Conservation (phyloP, 331 rosid genomes). For the Acacia concinna region DNA sequence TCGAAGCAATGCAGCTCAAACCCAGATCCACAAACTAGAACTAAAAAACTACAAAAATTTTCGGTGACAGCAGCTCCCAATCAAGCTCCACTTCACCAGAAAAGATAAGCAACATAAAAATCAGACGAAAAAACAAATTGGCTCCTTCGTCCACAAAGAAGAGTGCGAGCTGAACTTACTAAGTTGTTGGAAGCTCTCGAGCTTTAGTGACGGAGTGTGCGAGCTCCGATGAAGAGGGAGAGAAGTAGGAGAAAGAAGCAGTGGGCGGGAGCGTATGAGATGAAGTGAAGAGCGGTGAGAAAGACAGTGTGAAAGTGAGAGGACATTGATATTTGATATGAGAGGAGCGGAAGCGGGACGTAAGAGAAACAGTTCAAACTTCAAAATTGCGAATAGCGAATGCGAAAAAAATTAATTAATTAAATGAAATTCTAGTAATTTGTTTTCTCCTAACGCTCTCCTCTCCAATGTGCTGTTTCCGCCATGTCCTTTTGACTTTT, state of each 20-base stretch:
- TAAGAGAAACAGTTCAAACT: conserved; percentile 51
- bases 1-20: conserved; percentile 14
- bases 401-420: background rate
- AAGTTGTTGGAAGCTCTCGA: conserved; percentile 39
- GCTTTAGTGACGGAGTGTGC: conserved; percentile 19
- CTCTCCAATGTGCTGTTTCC: conserved; percentile 4
- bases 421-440: background rate
- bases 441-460: conserved; percentile 13
- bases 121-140: background rate
- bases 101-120: background rate
- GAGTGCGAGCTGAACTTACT: conserved; percentile 38
- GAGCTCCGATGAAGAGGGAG: conserved; percentile 24
- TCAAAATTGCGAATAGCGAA: conserved; percentile 40
- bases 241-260: background rate
- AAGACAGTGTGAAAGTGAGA: background rate
- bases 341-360: conserved; percentile 69
- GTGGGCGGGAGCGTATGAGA: background rate
- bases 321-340: background rate
- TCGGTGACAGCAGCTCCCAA: conserved; percentile 28
- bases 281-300: background rate
- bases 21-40: conserved; percentile 41
- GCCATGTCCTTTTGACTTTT: background rate
- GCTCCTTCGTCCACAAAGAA: background rate
- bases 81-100: background rate
- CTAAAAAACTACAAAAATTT: conserved; percentile 3